Percentiles rank a stretch among this genome's conserved stretches.
phyloP scores from a whole-genome alignment of 805 yeast species.

The Schwanniomyces yamadae region DNA sequence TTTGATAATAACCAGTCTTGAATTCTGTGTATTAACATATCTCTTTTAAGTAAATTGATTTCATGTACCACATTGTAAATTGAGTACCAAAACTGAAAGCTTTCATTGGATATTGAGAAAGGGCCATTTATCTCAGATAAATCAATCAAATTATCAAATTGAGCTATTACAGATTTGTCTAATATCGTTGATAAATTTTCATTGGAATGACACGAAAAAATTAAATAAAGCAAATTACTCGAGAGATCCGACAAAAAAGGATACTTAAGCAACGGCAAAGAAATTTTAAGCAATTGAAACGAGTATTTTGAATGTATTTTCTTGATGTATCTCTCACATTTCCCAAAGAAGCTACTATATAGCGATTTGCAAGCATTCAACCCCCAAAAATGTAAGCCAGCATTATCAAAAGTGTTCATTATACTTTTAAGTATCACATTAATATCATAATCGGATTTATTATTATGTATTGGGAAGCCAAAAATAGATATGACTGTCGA shows the following conservation, averaged over 20 bases:
- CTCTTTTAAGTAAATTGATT: constrained; percentile 27
- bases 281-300: constrained; percentile 28
- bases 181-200: constrained; percentile 12
- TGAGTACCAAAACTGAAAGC: constrained; percentile 55
- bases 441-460: constrained; percentile 7
- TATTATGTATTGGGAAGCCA: not conserved
- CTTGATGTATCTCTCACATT: no score
- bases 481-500: not conserved
- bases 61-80: constrained; percentile 35
- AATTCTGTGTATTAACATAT: constrained; percentile 27
- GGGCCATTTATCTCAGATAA: constrained; percentile 66
- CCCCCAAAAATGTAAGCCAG: constrained; percentile 23
- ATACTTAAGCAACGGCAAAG: constrained; percentile 37
- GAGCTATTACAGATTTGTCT: constrained; percentile 45
- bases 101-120: constrained; percentile 38
- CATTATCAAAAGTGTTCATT: constrained; percentile 20
- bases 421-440: constrained; percentile 15
- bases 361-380: constrained; percentile 15
- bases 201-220: constrained; percentile 11
- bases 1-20: constrained; percentile 52
- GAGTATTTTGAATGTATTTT: not conserved
- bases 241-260: constrained; percentile 23
- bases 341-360: no score
- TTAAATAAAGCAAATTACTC: constrained; percentile 26
- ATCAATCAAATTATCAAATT: constrained; percentile 51